Conservation (phyloP, 257 asterid genomes). For the Primulina tabacum region DNA sequence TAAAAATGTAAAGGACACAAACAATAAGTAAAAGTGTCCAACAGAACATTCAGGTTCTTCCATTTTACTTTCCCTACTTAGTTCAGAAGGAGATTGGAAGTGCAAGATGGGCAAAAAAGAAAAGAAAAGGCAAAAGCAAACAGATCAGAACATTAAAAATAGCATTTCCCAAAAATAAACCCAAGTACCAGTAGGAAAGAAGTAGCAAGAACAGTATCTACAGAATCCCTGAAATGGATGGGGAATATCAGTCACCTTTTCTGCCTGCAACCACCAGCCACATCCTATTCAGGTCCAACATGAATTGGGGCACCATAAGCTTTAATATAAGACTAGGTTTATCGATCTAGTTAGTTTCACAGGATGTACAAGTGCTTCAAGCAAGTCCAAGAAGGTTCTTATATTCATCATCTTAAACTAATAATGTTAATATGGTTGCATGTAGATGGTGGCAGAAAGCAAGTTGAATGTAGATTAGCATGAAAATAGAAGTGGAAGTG, state of each 20-base stretch:
- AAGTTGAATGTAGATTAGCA: conserved; percentile 17
- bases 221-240: conserved; percentile 85
- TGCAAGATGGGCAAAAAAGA: conserved; percentile 2
- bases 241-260: conserved; percentile 79
- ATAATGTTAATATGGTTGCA: too few species aligned
- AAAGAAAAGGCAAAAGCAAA: background rate
- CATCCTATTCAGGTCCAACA: conserved; percentile 23
- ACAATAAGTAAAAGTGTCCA: background rate
- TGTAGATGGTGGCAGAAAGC: background rate
- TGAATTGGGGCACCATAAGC: conserved; percentile 9
- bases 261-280: conserved; percentile 50
- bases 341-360: conserved; percentile 17
- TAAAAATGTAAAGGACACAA: too few species aligned
- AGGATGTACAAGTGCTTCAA: conserved; percentile 17
- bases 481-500: conserved; percentile 6
- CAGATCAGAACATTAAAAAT: conserved; percentile 7
- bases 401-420: background rate
- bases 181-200: conserved; percentile 85
- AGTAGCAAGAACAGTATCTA: conserved; percentile 80
- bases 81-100: conserved; percentile 9
- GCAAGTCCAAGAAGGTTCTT: conserved; percentile 16
- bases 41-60: conserved; percentile 5
- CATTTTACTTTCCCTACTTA: conserved; percentile 7
- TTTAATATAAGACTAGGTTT: background rate
- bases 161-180: conserved; percentile 2